Evolutionary conservation across 1,284 basidiomycete species (phyloP), one percentile per base, ranked within the genome.

Genomic region (Melampsora larici-populina): DNA sequence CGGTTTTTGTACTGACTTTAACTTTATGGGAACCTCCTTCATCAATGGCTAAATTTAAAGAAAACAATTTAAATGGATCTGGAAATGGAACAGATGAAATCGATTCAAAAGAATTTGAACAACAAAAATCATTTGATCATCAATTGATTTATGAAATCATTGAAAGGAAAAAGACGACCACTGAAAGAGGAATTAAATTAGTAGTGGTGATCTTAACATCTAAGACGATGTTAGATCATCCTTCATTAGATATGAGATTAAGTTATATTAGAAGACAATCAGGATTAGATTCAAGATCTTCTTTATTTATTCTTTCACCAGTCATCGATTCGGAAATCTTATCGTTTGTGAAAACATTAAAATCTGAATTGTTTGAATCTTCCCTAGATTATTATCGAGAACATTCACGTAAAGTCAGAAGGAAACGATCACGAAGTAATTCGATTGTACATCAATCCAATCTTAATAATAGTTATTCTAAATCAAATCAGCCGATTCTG

Each of bases 191-290:
- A 0, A 92, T 98, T 82, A 97, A 97, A 85, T 87, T 98, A 48
- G 97, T 95, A 0, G 92, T 95, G 7, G 94, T 98, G 4, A 87
- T 99, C n/a, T 87, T 98, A 84, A 94, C 94, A 17, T 92, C 89
- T 79, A 87, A 93, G 65, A 88, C 87, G 65, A 89, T 94, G 87
- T 86, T 96, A 79, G 92, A 92, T 92, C 91, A 95, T 79, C 89
- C 92, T 0, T 85, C 89, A 0, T 86, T 98, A 55, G 96, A 98
- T 82, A 83, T 88, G 6, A 88, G 95, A 36, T 85, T 99, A 70
- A 92, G 93, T 0, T 92, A 87, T 80, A 91, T 99, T 78, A 88
- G 96, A 70, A 88, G 92, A 79, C 90, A 93, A 80, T 92, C 93
- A 69, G 90, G 90, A 0, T 87, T 99, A 5, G 94, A 97, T 82